Conservation (phyloP, 2,329 filamentous ascomycete genomes). For the Pseudopithomyces chartarum region DNA sequence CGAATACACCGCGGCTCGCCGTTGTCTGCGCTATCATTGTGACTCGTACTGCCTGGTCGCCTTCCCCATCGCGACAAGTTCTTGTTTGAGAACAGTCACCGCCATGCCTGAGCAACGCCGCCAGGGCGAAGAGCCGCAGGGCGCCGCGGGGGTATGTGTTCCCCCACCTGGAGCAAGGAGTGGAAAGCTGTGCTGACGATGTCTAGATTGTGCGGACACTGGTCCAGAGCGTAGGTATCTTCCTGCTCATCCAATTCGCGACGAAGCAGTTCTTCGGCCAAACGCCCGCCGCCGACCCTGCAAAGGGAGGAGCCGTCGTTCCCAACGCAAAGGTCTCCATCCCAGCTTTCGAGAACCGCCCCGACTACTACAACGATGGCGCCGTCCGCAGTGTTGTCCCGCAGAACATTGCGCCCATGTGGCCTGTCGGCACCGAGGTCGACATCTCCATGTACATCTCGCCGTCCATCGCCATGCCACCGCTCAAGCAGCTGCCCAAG, state of each 20-base stretch:
- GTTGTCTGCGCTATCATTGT: neutral
- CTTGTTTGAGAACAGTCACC: constrained; percentile 19
- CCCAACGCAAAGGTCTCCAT: constrained; percentile 37
- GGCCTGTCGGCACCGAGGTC: constrained; percentile 76
- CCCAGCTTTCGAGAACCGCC: constrained; percentile 43
- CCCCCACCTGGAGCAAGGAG: neutral
- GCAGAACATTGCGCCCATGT: constrained; percentile 80
- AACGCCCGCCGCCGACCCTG: constrained; percentile 21
- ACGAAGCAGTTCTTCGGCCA: constrained; percentile 60
- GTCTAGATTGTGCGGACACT: constrained; percentile 44
- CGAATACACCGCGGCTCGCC: constrained; percentile 2
- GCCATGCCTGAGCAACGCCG: constrained; percentile 39
- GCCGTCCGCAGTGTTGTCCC: constrained; percentile 67
- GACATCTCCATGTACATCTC: constrained; percentile 88
- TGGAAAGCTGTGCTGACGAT: constrained; percentile 18
- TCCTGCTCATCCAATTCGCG: constrained; percentile 62
- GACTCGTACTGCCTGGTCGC: neutral
- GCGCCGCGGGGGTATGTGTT: constrained; percentile 29
- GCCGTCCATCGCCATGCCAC: constrained; percentile 70
- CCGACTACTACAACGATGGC: constrained; percentile 57
- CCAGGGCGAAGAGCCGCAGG: constrained; percentile 23
- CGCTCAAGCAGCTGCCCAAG: constrained; percentile 67
- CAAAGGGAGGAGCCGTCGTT: constrained; percentile 24
- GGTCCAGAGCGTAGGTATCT: constrained; percentile 63
- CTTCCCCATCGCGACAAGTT: constrained; percentile 13